Evolutionary conservation across 148 eudicot species (phyloP), one percentile per base, ranked within the genome.

Genomic region (Camellia lanceoleosa): DNA sequence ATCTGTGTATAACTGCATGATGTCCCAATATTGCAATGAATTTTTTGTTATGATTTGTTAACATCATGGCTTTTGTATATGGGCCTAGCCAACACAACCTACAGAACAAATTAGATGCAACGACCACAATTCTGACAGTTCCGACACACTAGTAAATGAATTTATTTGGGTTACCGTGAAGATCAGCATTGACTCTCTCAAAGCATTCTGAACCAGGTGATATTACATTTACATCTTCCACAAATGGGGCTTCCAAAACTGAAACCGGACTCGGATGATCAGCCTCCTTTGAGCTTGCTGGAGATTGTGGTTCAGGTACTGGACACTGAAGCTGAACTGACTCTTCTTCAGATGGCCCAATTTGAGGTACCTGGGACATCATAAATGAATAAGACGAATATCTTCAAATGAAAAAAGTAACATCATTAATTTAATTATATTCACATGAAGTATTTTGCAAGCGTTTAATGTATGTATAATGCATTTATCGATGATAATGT

Each of bases 181-280:
- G 94, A 73, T 85, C 97, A 71, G 91, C 93, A 77, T 86, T 86
- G 85, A 95, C 95, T 89, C 87, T 87, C 80, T 93, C 95, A 84
- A 91, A 92, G 82, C 95, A 88, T 83, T 92, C 97, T 72, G 95
- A 88, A 79, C 91, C 86, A 73, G 98, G 89, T 68, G 98, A 97
- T 76, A 30, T 30, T 30, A 30, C 38, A 30, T 30, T 30, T 30
- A 88, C 41, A 71, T 91, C 95, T 83, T 91, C 99, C 65, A 79
- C 73, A 71, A 81, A 87, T 77, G 92, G 82, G 80, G 86, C 84
- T 82, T 93, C 93, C 77, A 92, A 81, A 82, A 94, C 92, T 69
- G 99, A 97, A 75, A 87, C 85, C 4, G 98, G 97, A 77, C 97
- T 94, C 41, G 87, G 95, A 77, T 91, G 95, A 76, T 91, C 95